phyloP scores from a whole-genome alignment of 768 basidiomycete species.

The Lenzites betulinus region DNA sequence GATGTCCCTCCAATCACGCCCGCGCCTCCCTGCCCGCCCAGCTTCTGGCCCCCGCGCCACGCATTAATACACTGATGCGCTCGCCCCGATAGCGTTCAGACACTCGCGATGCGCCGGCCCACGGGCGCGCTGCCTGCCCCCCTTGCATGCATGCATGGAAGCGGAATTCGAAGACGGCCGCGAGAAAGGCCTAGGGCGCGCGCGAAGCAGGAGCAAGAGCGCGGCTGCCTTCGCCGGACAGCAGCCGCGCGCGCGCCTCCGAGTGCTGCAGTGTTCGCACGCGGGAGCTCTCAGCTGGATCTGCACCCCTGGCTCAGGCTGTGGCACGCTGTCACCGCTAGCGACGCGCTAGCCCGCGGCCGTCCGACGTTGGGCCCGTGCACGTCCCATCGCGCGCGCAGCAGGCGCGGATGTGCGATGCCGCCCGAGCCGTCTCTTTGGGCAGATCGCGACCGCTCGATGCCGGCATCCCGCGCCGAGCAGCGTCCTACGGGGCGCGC shows the following conservation, averaged over 20 bases:
- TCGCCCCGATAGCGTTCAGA: background rate
- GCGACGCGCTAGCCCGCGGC: too few species aligned
- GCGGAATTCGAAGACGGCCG: background rate
- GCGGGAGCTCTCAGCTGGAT: background rate
- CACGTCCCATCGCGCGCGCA: background rate
- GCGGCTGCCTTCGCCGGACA: background rate
- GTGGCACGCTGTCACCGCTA: too few species aligned
- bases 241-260: background rate
- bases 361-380: background rate
- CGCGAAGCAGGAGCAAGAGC: too few species aligned
- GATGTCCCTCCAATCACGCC: constrained; percentile 11
- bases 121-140: too few species aligned
- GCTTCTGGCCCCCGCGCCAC: background rate
- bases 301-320: background rate
- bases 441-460: background rate
- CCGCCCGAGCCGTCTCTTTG: too few species aligned
- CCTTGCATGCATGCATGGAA: too few species aligned
- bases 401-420: background rate
- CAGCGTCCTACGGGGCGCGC: too few species aligned
- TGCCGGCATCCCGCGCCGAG: background rate
- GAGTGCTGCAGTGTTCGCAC: background rate
- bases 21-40: background rate
- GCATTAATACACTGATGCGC: background rate
- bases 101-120: background rate
- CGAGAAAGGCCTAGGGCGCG: too few species aligned